Conservation (phyloP, 495 filamentous ascomycete species). For the Penicillium salamii region DNA sequence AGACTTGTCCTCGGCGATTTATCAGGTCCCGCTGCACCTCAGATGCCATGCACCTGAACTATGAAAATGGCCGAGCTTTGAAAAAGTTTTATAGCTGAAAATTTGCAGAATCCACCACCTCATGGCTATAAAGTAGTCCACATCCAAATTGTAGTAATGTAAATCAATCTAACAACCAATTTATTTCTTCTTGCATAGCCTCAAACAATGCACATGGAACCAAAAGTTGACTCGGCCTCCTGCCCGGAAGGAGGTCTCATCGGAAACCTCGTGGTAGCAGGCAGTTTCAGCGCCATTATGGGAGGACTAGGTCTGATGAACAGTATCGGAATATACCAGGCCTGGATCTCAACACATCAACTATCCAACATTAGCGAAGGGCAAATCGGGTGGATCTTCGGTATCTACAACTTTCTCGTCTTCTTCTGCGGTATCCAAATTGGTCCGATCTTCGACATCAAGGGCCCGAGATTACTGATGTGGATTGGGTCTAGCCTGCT, state of each 20-base stretch:
- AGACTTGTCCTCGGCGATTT: neutral
- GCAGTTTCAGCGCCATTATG: conserved; percentile 63
- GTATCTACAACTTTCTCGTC: conserved; percentile 61
- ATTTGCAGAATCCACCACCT: neutral
- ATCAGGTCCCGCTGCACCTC: neutral
- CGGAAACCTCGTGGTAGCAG: conserved; percentile 68
- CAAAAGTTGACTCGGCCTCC: conserved; percentile 5
- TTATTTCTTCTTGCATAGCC: neutral
- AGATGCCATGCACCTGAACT: neutral
- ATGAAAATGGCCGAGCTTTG: neutral
- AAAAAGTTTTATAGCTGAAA: neutral
- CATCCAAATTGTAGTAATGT: neutral
- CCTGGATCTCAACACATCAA: conserved; percentile 61
- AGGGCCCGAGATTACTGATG: conserved; percentile 47
- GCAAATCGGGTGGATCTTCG: conserved; percentile 72
- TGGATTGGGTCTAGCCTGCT: conserved; percentile 36
- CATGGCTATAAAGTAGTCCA: neutral
- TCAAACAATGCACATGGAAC: conserved; percentile 17
- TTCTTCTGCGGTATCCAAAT: conserved; percentile 58
- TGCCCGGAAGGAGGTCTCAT: conserved; percentile 63
- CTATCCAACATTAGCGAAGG: conserved; percentile 49
- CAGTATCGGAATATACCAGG: conserved; percentile 66
- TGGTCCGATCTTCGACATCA: conserved; percentile 51
- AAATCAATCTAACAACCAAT: neutral
- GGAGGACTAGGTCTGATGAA: conserved; percentile 70